Base-by-base conservation (phyloP, 352 stramenopile genomes). In the Pythium folliculosum region DNA sequence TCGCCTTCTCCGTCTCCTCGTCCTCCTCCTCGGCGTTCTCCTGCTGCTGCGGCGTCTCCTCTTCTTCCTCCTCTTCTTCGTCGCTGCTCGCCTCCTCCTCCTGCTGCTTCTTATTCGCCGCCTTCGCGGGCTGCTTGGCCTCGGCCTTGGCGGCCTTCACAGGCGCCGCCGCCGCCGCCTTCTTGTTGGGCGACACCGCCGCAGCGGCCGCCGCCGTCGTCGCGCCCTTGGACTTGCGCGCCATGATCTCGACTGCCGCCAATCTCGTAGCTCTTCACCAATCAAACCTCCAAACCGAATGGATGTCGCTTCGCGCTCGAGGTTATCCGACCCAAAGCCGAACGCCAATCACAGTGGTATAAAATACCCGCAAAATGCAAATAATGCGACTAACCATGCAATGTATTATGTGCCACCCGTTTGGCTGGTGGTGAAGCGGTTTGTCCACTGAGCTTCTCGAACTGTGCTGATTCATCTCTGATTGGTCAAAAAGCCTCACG, bases 1-100 rank as follows among this genome's bases (percentile, higher is more conserved):
- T 76, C 10, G 81, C 81, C 56, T 84, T 72, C 59, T 91, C 82
- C 21, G 78, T 87, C 63, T 91, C 85, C 9, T 80, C 75, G 32
- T 91, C 81, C 54, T 84, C 78, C 23, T 84, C 51, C 37, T 85
- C 66, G 27, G n/a, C 56, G 25, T 60, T 5, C 14, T 77, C 52
- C 16, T 68, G 53, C 27, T 53, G 44, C 54, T 75, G 50, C 23
- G 70, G 49, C 3, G 77, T 53, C 10, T 52, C 32, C 17, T 70
- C 60, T n/a, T 60, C 58, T 21, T 77, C 19, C 32, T 76, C 45
- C 7, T 76, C 65, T 17, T 70, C 60, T 23, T 76, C 60, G 10
- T 75, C 67, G n/a, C 47, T 25, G 19, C 25, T 58, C 16, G 51
- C 35, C 32, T 65, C 65, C 63, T 48, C 69, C 70, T 77, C 16